Percentiles rank a stretch among this genome's conserved stretches.
Evolutionary conservation across 148 eudicot genomes (phyloP).

Genomic region (Linanthus parryae): DNA sequence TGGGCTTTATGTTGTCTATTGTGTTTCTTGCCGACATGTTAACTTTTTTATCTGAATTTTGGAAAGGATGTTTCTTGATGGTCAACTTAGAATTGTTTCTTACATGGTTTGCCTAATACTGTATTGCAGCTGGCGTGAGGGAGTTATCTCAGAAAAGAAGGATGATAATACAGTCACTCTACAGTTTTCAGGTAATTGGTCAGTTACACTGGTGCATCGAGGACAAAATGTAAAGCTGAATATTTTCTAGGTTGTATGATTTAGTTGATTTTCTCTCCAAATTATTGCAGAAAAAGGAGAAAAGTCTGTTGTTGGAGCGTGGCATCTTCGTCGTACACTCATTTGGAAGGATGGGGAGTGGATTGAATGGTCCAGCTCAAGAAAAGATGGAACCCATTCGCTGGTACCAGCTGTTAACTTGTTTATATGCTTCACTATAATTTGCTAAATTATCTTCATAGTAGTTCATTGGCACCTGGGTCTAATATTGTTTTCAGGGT

Average conservation of each 20-base stretch:
- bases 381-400: constrained; percentile 21
- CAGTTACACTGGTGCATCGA: background rate
- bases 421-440: background rate
- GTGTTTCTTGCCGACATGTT: too few species aligned
- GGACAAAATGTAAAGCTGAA: constrained; percentile 3
- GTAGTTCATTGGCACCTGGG: background rate
- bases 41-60: too few species aligned
- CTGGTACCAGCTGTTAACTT: too few species aligned
- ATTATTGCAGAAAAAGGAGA: constrained; percentile 61
- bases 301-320: constrained; percentile 54
- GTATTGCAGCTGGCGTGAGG: constrained; percentile 87
- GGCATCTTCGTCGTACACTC: constrained; percentile 85
- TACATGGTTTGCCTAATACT: constrained; percentile 11
- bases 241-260: background rate
- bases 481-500: constrained; percentile 36
- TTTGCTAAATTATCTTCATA: background rate
- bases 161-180: constrained; percentile 75
- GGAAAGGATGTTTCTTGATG: too few species aligned
- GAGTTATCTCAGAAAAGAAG: constrained; percentile 66
- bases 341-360: constrained; percentile 85
- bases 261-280: constrained; percentile 1
- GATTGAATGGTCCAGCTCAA: constrained; percentile 55
- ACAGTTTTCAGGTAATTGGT: constrained; percentile 69
- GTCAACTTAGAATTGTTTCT: too few species aligned
- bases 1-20: too few species aligned